Evolutionary conservation across 2,329 filamentous ascomycete species (phyloP), one percentile per base, ranked within the genome.

Genomic region (Hypoxylon sp.): DNA sequence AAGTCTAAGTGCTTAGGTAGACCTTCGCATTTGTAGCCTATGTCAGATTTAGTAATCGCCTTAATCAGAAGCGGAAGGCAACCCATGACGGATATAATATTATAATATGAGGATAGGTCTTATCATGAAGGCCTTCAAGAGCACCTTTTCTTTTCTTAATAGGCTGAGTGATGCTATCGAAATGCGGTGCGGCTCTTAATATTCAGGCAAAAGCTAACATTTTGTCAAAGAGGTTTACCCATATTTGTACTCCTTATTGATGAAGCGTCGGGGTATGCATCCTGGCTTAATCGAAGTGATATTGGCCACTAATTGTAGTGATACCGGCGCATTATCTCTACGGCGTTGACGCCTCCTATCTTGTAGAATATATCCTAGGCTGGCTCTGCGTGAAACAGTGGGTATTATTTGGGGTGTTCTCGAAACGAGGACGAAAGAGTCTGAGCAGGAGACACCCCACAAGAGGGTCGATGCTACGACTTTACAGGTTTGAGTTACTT

Each of bases 381-480:
- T 54, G 35, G 52, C 13, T 29, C n/a, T 35, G 26, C 11, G 24
- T 58, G 54, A 48, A 58, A 48, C 54, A 33, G 44, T 26, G 29
- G 42, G 26, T 26, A 48, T 47, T 22, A 24, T 48, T 58, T 42
- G 54, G 42, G 29, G 42, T 24, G 29, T 14, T 31, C 19, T 48
- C 5, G 9, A 48, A n/a, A n/a, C n/a, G 37, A 57, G 29, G 29
- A 31, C 29, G 6, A 6, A 31, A 9, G 6, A 31, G 29, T 31
- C 3, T 31, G 29, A 31, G 29, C 29, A 26, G 39, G 22, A 17
- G 44, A 33, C n/a, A 10, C 14, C 35, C 13, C 13, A 42, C 39
- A 29, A 42, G 33, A 17, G 35, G 22, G 29, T 14, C 11, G 11
- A 19, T 39, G 13, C 17, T 55, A 44, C 24, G 14, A 42, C 50